Base-by-base conservation (phyloP, 495 filamentous ascomycete genomes). In the Hyphodiscus hymeniophilus region DNA sequence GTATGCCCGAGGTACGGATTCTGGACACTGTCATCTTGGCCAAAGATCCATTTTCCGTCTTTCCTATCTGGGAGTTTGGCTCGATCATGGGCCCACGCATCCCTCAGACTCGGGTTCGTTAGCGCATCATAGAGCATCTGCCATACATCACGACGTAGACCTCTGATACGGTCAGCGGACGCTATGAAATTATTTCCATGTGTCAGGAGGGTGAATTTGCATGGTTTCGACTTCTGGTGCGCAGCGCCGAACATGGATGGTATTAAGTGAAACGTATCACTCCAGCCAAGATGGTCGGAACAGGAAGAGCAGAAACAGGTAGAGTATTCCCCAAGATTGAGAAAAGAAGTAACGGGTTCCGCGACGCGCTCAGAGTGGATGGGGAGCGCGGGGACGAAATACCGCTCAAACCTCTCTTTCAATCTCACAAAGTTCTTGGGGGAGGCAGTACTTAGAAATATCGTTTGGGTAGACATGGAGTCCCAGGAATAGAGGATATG, bases 131-230 rank as follows among this genome's bases (percentile, higher is more conserved):
- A 62, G 16, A 74, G 42, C 26, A 59, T 47, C 18, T 61, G 34
- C 26, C 38, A 57, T 5, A 57, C 50, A 33, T 57, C 49, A 0
- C 53, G 55, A 16, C 41, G 17, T 13, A 57, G 12, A 3, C 62
- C 69, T 7, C 63, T 54, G 7, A 73, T 64, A 10, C 70, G 56
- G 7, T 38, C 51, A 2, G 65, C 65, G 7, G 66, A 69, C 10
- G 59, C 66, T 35, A 73, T 54, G 51, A 74, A 73, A 38, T 69
- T 62, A 10, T 69, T 69, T 38, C 62, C 64, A 48, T 66, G 66
- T 3, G 62, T 63, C n/a, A 72, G 47, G 13, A 70, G 49, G 2
- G 58, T 54, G 12, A 21, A 41, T n/a, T 56, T 54, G 28, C 59
- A 65, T 13, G 31, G 45, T 11, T 20, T 8, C n/a, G 42, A 30